These are phyloP conservation scores for Erythrophleum fordii DNA, from an alignment of 306 rosid genomes.

Conservation along the genomic window DNA sequence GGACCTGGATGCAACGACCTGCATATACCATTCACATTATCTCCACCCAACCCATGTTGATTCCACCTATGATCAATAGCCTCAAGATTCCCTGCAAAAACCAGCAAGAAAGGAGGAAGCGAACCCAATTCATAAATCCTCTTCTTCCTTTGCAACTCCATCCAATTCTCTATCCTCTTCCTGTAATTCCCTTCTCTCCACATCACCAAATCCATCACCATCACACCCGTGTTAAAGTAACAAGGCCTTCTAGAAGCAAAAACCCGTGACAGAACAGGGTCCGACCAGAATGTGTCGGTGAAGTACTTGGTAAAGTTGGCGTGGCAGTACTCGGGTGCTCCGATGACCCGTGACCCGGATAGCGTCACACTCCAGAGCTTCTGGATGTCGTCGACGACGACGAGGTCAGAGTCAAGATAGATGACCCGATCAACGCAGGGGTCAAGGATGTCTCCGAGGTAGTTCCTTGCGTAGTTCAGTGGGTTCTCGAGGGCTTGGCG, in stretches of 20 bases:
- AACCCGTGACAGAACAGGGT: conserved; percentile 74
- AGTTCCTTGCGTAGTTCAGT: conserved; percentile 87
- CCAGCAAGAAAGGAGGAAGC: conserved; percentile 79
- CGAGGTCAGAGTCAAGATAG: conserved; percentile 83
- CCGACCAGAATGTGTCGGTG: conserved; percentile 82
- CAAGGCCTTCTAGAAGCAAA: conserved; percentile 65
- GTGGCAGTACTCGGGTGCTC: conserved; percentile 95
- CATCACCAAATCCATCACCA: conserved; percentile 79
- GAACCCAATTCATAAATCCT: conserved; percentile 93
- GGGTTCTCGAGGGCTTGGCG: conserved; percentile 89
- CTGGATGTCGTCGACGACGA: conserved; percentile 80
- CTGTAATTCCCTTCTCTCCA: conserved; percentile 80
- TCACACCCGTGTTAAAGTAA: conserved; percentile 94
- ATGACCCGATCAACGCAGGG: conserved; percentile 76
- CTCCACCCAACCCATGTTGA: conserved; percentile 95
- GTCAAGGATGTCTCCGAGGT: conserved; percentile 85
- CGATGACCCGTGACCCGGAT: conserved; percentile 61
- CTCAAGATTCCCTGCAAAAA: conserved; percentile 82
- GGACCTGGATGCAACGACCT: conserved; percentile 92
- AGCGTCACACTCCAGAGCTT: conserved; percentile 77
- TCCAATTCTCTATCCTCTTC: conserved; percentile 84
- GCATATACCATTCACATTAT: conserved; percentile 82
- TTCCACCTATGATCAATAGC: conserved; percentile 91
- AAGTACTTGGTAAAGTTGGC: conserved; percentile 96
- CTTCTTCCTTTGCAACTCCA: conserved; percentile 74